Evolutionary conservation across 371 early-diverging fungal species (phyloP), one percentile per base, ranked within the genome.

Genomic region (Mortierella sp.): DNA sequence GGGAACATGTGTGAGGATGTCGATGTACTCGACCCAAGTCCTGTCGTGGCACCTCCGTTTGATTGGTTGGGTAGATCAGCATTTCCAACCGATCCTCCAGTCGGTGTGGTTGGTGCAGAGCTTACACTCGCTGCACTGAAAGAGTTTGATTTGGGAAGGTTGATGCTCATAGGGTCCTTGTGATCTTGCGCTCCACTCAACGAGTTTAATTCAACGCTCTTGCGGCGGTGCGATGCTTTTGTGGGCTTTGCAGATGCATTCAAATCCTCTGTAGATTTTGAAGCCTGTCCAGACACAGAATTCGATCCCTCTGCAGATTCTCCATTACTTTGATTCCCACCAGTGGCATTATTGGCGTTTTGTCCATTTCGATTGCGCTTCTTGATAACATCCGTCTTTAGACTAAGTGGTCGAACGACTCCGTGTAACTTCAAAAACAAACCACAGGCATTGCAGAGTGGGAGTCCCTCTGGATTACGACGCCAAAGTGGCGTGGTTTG

Each of bases 401-500:
- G 89, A 68, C 91, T 90, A 16, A 92, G 84, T 1, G 95, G 97
- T n/a, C 97, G 90, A 24, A 92, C 93, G 35, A 91, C 88, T 60
- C 92, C 92, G 83, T 99, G 99, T 3, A 97, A 85, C 79, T 96
- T 97, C 65, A 91, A 87, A 66, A 91, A 92, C 39, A 91, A 69
- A 22, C 92, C 92, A 73, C 92, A 91, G 6, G 92, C 92, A 73
- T 91, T 91, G 61, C 92, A 91, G 35, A 91, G 79, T 5, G 90
- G 90, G 14, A 87, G 79, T 9, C 93, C 91, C 64, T 93, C 92
- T 10, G 90, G 88, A 77, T 95, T 93, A 54, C 98, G 90, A 40
- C 99, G 91, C 99, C 99, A 99, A 22, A 98, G 90, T 1, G 99
- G 98, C 0, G 99, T 99, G 6, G 88, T 93, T 0, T 92, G 94